These are phyloP conservation scores for Nannochloris sp. DNA, from an alignment of 139 green algal species.

Conservation along the genomic window DNA sequence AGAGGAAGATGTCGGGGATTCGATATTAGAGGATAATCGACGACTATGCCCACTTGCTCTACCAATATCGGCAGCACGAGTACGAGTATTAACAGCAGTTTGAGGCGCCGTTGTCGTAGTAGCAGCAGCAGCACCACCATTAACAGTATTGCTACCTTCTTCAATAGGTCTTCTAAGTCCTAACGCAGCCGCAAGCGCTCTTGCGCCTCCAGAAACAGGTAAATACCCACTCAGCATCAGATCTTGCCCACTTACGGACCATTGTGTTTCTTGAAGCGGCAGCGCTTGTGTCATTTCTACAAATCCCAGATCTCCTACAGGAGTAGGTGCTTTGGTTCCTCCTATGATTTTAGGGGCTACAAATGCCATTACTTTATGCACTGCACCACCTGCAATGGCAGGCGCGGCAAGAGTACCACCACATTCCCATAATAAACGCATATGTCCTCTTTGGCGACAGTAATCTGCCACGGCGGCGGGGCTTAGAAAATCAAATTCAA, in stretches of 20 bases:
- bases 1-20: not conserved
- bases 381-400: constrained; percentile 67
- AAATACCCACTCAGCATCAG: constrained; percentile 86
- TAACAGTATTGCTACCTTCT: not conserved
- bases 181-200: constrained; percentile 7
- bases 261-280: constrained; percentile 51
- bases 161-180: too few species aligned
- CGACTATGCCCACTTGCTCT: too few species aligned
- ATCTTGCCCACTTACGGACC: constrained; percentile 68
- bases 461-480: constrained; percentile 76
- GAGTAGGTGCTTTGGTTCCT: constrained; percentile 73
- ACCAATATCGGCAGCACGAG: too few species aligned
- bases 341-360: constrained; percentile 90
- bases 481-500: constrained; percentile 97
- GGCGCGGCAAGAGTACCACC: constrained; percentile 91
- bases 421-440: constrained; percentile 96
- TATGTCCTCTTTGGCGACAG: constrained; percentile 83
- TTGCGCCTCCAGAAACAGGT: constrained; percentile 54
- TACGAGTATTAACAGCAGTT: too few species aligned
- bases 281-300: constrained; percentile 95
- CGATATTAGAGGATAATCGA: too few species aligned
- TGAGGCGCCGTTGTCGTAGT: not conserved
- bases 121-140: not conserved
- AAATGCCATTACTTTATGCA: constrained; percentile 95
- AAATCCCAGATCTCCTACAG: constrained; percentile 93